phyloP scores from a whole-genome alignment of 768 basidiomycete genomes.

The Chalciporus pseudorubinellus region DNA sequence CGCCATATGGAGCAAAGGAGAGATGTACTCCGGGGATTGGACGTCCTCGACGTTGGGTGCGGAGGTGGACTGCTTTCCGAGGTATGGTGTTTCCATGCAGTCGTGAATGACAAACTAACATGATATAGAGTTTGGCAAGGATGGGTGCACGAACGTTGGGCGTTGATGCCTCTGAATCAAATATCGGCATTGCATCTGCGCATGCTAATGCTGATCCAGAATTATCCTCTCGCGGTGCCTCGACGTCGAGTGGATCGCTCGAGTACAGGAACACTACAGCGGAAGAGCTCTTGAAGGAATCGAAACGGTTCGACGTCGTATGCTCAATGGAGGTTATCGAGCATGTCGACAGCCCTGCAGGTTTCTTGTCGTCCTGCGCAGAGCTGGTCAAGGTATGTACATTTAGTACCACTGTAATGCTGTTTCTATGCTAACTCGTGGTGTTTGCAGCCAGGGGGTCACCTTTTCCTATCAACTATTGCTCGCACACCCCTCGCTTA shows the following conservation, averaged over 20 bases:
- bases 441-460: conserved; percentile 78
- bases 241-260: conserved; percentile 36
- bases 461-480: conserved; percentile 93
- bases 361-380: conserved; percentile 79
- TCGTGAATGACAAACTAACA: conserved; percentile 3
- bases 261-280: conserved; percentile 72
- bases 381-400: conserved; percentile 80
- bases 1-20: conserved; percentile 28
- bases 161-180: conserved; percentile 88
- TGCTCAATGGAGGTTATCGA: conserved; percentile 98
- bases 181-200: conserved; percentile 78
- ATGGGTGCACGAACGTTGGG: conserved; percentile 85
- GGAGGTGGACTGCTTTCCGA: conserved; percentile 94
- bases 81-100: conserved; percentile 43
- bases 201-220: conserved; percentile 80
- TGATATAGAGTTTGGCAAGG: conserved; percentile 72
- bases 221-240: conserved; percentile 33
- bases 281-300: conserved; percentile 65
- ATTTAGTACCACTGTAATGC: neutral
- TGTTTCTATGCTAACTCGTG: conserved; percentile 3
- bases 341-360: conserved; percentile 90
- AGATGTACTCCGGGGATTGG: conserved; percentile 55
- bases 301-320: conserved; percentile 81
- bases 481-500: conserved; percentile 79
- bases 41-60: conserved; percentile 89